Evolutionary conservation across 2,329 filamentous ascomycete genomes (phyloP).

Genomic region (Trichoderma sp.): DNA sequence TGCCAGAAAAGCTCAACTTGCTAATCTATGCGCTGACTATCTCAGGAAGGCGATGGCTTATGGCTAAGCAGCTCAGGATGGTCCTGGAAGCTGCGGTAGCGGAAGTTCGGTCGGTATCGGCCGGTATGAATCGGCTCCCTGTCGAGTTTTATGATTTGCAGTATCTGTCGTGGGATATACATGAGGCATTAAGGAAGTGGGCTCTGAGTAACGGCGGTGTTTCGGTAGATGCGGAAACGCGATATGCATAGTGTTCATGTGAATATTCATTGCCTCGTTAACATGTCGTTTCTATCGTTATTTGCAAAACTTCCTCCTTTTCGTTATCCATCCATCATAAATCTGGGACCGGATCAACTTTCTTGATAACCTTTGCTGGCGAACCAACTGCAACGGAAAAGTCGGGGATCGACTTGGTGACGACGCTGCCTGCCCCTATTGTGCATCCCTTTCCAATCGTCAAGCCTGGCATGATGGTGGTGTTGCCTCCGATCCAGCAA

Average conservation of each 20-base stretch:
- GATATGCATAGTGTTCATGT: neutral
- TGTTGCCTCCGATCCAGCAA: conserved; percentile 54
- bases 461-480: conserved; percentile 50
- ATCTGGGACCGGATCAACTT: conserved; percentile 38
- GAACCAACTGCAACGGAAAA: conserved; percentile 48
- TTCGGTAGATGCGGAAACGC: neutral
- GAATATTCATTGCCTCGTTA: conserved; percentile 10
- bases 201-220: neutral
- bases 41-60: neutral
- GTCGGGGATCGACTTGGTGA: conserved; percentile 48
- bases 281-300: conserved; percentile 4
- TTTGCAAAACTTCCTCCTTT: neutral
- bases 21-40: neutral
- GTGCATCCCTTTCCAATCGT: conserved; percentile 52
- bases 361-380: conserved; percentile 49
- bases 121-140: neutral
- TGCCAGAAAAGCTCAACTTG: neutral
- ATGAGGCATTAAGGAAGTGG: neutral
- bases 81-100: neutral
- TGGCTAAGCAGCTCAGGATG: neutral
- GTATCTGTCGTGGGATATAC: neutral
- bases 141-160: neutral
- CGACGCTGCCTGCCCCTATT: conserved; percentile 48
- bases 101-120: neutral
- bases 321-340: conserved; percentile 19